Evolutionary conservation across 495 filamentous ascomycete genomes (phyloP), one percentile per base, ranked within the genome.

Genomic region (Lepidopterella palustris): DNA sequence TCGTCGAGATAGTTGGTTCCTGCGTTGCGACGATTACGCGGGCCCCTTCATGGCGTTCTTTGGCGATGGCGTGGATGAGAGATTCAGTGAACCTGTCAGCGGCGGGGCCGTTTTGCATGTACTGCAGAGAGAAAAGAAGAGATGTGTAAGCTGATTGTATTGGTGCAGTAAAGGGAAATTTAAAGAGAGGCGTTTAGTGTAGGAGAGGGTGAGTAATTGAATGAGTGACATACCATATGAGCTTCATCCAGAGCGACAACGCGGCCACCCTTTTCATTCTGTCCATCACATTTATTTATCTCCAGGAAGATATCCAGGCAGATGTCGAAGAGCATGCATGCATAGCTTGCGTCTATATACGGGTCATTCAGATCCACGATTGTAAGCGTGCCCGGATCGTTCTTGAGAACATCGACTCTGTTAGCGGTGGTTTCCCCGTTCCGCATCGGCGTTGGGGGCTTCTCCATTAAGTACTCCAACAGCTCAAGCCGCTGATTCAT

Each of bases 321-420:
- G 35, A 90, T 85, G 58, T 87, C 82, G 68, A 90, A 90, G 0
- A 90, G 70, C 0, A 77, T 73, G 59, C 87, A 92, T 0, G 86
- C 88, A 45, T 78, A 81, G 29, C 82, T 79, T 1, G 84, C 72
- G 0, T 84, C 81, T 10, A 90, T 77, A 68, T 84, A 91, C 0
- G 87, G 86, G 66, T 86, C 88, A 0, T 81, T 86, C 5, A 92
- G 76, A 62, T 92, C 87, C 29, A 91, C 77, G 52, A 92, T 87
- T 0, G 87, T 89, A 11, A 91, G 71, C 5, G 71, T 72, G 13
- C 84, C 82, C 3, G 80, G 72, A 45, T 76, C 56, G 13, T 67
- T 69, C 1, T 69, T 73, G 24, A 69, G 65, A 51, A 66, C 61
- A 42, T 29, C 0, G 52, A 61, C 58, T n/a, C n/a, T 47, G 8